These are phyloP conservation scores for Metschnikowia gelsemii DNA, from an alignment of 805 yeast species.

Conservation along the genomic window DNA sequence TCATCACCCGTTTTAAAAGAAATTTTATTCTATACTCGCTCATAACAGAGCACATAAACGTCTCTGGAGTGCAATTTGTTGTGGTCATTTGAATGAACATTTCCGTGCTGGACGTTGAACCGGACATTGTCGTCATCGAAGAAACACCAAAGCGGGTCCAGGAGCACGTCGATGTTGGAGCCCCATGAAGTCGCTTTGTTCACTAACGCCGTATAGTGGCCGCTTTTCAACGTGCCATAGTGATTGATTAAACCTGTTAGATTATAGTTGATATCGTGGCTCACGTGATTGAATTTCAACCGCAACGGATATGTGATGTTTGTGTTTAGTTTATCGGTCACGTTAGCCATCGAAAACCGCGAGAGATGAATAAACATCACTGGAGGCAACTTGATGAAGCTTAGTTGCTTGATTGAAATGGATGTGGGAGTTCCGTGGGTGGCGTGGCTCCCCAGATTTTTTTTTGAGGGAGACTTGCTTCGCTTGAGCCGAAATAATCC, in stretches of 20 bases:
- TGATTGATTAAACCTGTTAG: conserved; percentile 69
- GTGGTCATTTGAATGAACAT: conserved; percentile 32
- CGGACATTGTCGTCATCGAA: conserved; percentile 70
- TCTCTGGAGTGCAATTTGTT: conserved; percentile 48
- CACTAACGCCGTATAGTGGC: conserved; percentile 73
- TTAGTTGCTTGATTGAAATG: conserved; percentile 25
- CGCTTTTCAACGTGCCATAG: conserved; percentile 65
- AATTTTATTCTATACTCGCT: conserved; percentile 32
- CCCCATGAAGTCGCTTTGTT: conserved; percentile 38
- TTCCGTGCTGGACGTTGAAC: conserved; percentile 47
- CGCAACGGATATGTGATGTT: conserved; percentile 55
- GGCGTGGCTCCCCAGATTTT: conserved; percentile 10
- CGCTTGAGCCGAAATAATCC: conserved; percentile 37
- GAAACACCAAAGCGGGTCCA: conserved; percentile 59
- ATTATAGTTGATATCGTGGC: conserved; percentile 44
- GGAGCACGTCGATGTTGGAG: conserved; percentile 26
- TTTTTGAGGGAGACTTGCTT: conserved; percentile 36
- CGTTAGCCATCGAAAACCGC: conserved; percentile 46
- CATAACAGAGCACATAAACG: conserved; percentile 71
- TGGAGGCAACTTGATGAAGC: conserved; percentile 38
- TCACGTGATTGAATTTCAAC: conserved; percentile 43
- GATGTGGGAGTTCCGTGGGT: conserved; percentile 9
- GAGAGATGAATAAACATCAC: conserved; percentile 42
- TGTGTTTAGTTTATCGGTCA: conserved; percentile 53
- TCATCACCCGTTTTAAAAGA: neutral